These are phyloP conservation scores for Heliocybe sulcata DNA, from an alignment of 1,284 basidiomycete species.

Conservation along the genomic window DNA sequence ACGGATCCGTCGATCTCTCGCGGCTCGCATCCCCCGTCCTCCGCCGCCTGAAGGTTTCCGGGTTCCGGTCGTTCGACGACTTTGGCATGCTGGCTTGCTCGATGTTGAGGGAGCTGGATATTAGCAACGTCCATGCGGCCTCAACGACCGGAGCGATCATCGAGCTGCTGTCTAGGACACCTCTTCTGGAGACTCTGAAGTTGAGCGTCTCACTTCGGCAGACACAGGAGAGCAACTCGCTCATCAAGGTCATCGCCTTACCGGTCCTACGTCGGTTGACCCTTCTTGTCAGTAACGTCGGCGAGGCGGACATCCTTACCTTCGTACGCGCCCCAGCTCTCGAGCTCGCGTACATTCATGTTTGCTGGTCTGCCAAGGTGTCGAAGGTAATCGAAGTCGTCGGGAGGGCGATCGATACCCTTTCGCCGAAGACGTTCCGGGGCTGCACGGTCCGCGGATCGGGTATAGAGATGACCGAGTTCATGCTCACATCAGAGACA, in stretches of 20 bases:
- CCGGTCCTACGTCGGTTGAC: background rate
- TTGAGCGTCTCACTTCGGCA: background rate
- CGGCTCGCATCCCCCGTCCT: background rate
- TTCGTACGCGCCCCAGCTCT: background rate
- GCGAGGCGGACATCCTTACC: background rate
- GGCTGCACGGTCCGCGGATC: background rate
- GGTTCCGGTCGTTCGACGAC: background rate
- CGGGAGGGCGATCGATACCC: background rate
- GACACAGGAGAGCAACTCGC: too few relatives aligned
- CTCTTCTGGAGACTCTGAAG: background rate
- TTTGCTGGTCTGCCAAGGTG: background rate
- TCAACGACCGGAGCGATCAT: background rate
- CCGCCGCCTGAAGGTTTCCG: background rate
- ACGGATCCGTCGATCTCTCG: background rate
- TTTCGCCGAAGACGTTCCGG: background rate
- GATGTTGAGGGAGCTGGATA: background rate
- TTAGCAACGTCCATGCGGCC: background rate
- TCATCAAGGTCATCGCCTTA: background rate
- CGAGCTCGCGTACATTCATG: background rate
- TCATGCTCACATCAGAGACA: background rate
- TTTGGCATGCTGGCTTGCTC: background rate
- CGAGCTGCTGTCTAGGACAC: background rate
- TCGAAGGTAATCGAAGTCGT: background rate
- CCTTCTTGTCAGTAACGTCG: background rate
- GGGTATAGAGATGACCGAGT: background rate